Evolutionary conservation across 306 rosid species (phyloP).

Genomic region (Trifolium dubium): DNA sequence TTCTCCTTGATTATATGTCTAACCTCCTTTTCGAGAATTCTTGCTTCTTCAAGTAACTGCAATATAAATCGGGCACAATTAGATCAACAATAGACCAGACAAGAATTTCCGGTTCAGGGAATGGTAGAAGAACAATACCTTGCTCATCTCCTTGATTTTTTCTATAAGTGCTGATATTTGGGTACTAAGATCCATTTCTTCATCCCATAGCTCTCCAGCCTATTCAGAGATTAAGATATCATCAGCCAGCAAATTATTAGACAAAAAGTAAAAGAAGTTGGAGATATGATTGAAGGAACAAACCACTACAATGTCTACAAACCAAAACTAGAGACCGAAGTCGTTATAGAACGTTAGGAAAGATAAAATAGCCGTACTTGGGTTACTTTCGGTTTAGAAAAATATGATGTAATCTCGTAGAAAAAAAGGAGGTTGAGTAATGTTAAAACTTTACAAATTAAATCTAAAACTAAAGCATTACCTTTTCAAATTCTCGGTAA

Average conservation of each 20-base stretch:
- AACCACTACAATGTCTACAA: constrained; percentile 5
- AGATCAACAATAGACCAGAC: constrained; percentile 28
- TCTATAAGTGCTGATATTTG: constrained; percentile 80
- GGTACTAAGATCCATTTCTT: constrained; percentile 91
- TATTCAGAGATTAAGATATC: constrained; percentile 42
- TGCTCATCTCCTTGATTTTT: constrained; percentile 94
- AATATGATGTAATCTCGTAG: neutral
- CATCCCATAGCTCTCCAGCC: constrained; percentile 95
- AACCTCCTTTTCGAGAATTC: constrained; percentile 84
- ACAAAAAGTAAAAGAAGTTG: constrained; percentile 14
- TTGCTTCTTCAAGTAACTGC: constrained; percentile 93
- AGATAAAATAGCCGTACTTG: neutral
- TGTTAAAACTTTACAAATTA: neutral
- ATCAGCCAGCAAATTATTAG: constrained; percentile 15
- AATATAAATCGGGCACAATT: constrained; percentile 29
- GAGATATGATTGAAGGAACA: constrained; percentile 21
- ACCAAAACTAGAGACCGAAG: constrained; percentile 17
- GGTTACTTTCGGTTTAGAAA: neutral
- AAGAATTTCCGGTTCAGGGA: neutral
- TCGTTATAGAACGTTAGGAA: too few relatives aligned
- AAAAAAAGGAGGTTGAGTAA: neutral
- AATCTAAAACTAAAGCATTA: constrained; percentile 36
- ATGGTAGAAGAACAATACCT: constrained; percentile 50
- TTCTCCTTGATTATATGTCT: constrained; percentile 91
- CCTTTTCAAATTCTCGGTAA: constrained; percentile 96